Conservation (phyloP, 2,329 filamentous ascomycete genomes). For the Colletotrichum chlorophyti region DNA sequence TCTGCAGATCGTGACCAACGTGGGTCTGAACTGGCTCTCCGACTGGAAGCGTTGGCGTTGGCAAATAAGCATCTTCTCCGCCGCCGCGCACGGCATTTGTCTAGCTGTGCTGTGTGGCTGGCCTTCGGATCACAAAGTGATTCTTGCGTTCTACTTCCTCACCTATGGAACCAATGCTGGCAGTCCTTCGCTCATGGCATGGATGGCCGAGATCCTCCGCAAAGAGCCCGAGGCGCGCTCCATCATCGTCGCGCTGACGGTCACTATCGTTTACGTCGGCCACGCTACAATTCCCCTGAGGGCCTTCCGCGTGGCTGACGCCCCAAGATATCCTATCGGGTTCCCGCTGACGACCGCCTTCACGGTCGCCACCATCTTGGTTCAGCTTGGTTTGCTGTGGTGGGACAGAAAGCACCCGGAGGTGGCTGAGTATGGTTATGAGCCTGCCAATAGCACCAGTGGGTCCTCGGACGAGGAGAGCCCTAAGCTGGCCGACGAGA, state of each 20-base stretch:
- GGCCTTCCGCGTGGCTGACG: constrained; percentile 42
- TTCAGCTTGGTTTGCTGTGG: constrained; percentile 40
- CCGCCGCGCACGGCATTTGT: constrained; percentile 37
- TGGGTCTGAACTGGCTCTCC: constrained; percentile 42
- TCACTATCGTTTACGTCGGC: constrained; percentile 46
- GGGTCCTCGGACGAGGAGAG: constrained; percentile 11
- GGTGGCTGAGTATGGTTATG: constrained; percentile 30
- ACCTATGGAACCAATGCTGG: constrained; percentile 43
- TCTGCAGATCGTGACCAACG: constrained; percentile 42
- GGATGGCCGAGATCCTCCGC: constrained; percentile 42
- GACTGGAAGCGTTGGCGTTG: constrained; percentile 48
- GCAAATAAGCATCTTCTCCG: constrained; percentile 42
- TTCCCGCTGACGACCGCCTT: constrained; percentile 44
- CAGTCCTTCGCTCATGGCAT: constrained; percentile 42
- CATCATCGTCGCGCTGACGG: constrained; percentile 43
- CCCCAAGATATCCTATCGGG: constrained; percentile 43
- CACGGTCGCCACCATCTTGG: constrained; percentile 37
- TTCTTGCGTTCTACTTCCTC: constrained; percentile 44
- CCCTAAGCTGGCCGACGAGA: constrained; percentile 6
- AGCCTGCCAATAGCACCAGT: not conserved
- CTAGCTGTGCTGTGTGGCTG: constrained; percentile 41
- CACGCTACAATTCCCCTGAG: constrained; percentile 46
- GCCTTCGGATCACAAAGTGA: constrained; percentile 39
- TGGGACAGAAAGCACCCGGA: constrained; percentile 35
- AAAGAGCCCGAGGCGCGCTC: constrained; percentile 45